Percentiles rank a stretch among this genome's conserved stretches.
Conservation (phyloP, 1,139 yeast species). For the Entelexis sorbosivorans region DNA sequence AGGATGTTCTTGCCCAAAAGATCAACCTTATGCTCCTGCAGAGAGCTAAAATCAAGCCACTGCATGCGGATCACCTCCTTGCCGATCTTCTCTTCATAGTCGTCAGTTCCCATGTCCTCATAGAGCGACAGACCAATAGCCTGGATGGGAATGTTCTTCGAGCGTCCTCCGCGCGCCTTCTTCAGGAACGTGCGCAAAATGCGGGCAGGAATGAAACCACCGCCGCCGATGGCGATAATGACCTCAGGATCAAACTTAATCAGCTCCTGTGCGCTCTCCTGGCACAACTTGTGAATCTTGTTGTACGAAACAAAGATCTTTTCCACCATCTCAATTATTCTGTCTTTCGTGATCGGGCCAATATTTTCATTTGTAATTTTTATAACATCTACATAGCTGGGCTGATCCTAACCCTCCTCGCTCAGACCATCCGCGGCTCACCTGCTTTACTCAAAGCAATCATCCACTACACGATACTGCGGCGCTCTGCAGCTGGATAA, state of each 20-base stretch:
- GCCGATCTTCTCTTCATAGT: conserved; percentile 56
- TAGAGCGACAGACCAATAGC: conserved; percentile 86
- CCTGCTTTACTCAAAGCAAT: not conserved
- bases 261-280: conserved; percentile 64
- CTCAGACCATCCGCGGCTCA: no score
- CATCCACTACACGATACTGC: not conserved
- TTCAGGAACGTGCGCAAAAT: conserved; percentile 74
- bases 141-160: conserved; percentile 83
- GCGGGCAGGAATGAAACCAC: conserved; percentile 94
- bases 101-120: conserved; percentile 62
- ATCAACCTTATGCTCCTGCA: conserved; percentile 48
- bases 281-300: conserved; percentile 87
- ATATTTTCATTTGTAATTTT: not conserved
- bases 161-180: conserved; percentile 47
- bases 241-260: conserved; percentile 68
- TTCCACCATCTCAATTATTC: conserved; percentile 24
- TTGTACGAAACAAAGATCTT: conserved; percentile 85
- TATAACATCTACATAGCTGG: not conserved
- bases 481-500: not conserved
- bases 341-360: not conserved
- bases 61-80: conserved; percentile 85
- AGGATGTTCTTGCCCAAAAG: conserved; percentile 71
- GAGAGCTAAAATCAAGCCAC: conserved; percentile 74
- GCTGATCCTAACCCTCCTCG: not conserved
- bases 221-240: conserved; percentile 84